Evolutionary conservation across 352 stramenopile species (phyloP).

Genomic region (Peronosclerospora sorghi): DNA sequence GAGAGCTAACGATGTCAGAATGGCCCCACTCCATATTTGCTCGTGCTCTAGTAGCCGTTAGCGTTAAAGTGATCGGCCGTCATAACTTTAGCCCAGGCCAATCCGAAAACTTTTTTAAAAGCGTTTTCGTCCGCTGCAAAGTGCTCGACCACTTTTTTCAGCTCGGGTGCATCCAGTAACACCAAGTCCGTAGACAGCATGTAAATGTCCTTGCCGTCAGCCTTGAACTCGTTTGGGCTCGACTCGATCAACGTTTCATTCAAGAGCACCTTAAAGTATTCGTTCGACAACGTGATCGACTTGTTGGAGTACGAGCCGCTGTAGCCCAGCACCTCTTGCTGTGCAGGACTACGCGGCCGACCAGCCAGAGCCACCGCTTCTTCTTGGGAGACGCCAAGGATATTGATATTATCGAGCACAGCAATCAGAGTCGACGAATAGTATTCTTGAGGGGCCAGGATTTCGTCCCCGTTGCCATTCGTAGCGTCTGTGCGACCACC

Average conservation of each 20-base stretch:
- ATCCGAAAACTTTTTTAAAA: slow-evolving; percentile 15
- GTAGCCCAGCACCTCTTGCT: slow-evolving; percentile 78
- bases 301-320: slow-evolving; percentile 73
- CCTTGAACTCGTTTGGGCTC: slow-evolving; percentile 15
- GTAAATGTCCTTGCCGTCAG: slow-evolving; percentile 17
- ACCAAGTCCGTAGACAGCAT: slow-evolving; percentile 19
- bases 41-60: slow-evolving; percentile 13
- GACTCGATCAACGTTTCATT: slow-evolving; percentile 14
- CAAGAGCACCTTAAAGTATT: slow-evolving; percentile 21
- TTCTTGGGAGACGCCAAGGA: slow-evolving; percentile 84
- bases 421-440: slow-evolving; percentile 56
- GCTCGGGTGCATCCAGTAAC: slow-evolving; percentile 14
- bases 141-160: slow-evolving; percentile 11
- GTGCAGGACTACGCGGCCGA: slow-evolving; percentile 81
- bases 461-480: slow-evolving; percentile 61
- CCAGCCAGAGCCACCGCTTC: slow-evolving; percentile 91
- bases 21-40: no score
- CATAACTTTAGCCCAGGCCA: slow-evolving; percentile 18
- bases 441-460: slow-evolving; percentile 83
- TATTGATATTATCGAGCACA: slow-evolving; percentile 87
- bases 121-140: slow-evolving; percentile 7
- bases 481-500: slow-evolving; percentile 57
- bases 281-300: slow-evolving; percentile 73
- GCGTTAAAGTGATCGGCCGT: slow-evolving; percentile 18
- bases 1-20: no score